A percentile compares a stretch with the other conserved stretches of the same genome.
Conservation (phyloP, 2,329 filamentous ascomycete genomes). For the Endoconidiophora laricicola region DNA sequence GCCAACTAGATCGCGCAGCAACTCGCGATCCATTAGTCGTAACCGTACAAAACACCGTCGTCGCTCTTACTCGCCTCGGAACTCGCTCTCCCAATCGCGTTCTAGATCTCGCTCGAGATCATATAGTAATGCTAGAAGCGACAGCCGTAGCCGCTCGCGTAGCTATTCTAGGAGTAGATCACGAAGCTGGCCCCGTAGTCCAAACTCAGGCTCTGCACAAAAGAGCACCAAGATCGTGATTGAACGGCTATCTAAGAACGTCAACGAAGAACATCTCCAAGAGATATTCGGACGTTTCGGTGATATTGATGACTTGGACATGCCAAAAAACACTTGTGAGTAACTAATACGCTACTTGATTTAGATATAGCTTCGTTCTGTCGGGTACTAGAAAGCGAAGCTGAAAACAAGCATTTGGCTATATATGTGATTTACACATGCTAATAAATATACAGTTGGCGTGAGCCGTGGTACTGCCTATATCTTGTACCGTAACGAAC, state of each 20-base stretch:
- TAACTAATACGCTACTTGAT: background rate
- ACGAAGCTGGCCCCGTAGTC: constrained; percentile 20
- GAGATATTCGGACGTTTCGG: constrained; percentile 91
- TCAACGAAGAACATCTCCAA: constrained; percentile 70
- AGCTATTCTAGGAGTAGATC: constrained; percentile 15
- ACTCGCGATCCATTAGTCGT: background rate
- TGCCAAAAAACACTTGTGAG: constrained; percentile 81
- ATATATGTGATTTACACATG: background rate
- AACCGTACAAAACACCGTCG: background rate
- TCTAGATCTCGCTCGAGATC: constrained; percentile 15
- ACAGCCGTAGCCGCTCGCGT: background rate
- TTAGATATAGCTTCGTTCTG: background rate
- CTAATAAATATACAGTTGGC: constrained; percentile 39
- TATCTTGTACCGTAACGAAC: constrained; percentile 62
- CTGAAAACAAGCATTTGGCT: background rate
- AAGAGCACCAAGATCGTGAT: constrained; percentile 58
- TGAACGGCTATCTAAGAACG: constrained; percentile 88
- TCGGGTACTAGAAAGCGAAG: background rate
- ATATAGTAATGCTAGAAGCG: constrained; percentile 17
- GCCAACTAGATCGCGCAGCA: constrained; percentile 1
- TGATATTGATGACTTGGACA: constrained; percentile 67
- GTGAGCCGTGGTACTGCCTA: constrained; percentile 89
- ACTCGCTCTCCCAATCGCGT: constrained; percentile 16
- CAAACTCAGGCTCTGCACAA: constrained; percentile 14
- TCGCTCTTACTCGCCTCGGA: background rate